Evolutionary conservation across 352 stramenopile genomes (phyloP).

Genomic region (Pythium folliculosum): DNA sequence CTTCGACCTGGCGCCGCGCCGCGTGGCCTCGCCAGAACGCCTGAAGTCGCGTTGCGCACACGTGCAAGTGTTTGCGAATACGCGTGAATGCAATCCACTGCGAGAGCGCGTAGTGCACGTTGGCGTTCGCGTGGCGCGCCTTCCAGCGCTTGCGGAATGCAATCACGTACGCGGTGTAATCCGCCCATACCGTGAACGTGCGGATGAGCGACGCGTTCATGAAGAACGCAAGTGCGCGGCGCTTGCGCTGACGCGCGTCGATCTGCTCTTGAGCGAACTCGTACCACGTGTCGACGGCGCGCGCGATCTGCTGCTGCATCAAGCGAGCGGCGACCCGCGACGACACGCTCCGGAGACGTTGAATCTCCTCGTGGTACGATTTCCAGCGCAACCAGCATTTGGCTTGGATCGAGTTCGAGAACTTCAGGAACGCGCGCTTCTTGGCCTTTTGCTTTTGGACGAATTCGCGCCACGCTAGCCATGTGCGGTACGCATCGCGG

Average conservation of each 20-base stretch:
- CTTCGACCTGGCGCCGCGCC: constrained; percentile 48
- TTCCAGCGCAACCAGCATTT: constrained; percentile 75
- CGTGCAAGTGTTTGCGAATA: constrained; percentile 35
- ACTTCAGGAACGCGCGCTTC: constrained; percentile 56
- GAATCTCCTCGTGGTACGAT: constrained; percentile 39
- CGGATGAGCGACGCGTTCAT: constrained; percentile 58
- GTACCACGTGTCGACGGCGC: constrained; percentile 66
- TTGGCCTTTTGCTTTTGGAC: constrained; percentile 51
- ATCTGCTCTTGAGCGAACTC: constrained; percentile 64
- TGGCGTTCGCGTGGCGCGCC: constrained; percentile 50
- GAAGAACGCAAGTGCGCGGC: constrained; percentile 66
- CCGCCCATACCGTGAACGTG: constrained; percentile 56
- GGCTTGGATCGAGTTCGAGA: constrained; percentile 55
- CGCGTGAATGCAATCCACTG: constrained; percentile 48
- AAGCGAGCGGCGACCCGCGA: constrained; percentile 45
- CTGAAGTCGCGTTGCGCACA: constrained; percentile 44
- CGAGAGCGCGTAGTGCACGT: constrained; percentile 52
- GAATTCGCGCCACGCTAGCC: constrained; percentile 65
- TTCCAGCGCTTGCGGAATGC: constrained; percentile 44
- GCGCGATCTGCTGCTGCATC: constrained; percentile 37
- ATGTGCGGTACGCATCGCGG: constrained; percentile 52
- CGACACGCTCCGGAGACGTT: constrained; percentile 45
- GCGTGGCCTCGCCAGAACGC: constrained; percentile 65
- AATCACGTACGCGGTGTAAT: constrained; percentile 41
- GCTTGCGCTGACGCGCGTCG: constrained; percentile 41